Evolutionary conservation across 371 early-diverging fungal species (phyloP), one percentile per base, ranked within the genome.

Genomic region (Apophysomyces elegans): DNA sequence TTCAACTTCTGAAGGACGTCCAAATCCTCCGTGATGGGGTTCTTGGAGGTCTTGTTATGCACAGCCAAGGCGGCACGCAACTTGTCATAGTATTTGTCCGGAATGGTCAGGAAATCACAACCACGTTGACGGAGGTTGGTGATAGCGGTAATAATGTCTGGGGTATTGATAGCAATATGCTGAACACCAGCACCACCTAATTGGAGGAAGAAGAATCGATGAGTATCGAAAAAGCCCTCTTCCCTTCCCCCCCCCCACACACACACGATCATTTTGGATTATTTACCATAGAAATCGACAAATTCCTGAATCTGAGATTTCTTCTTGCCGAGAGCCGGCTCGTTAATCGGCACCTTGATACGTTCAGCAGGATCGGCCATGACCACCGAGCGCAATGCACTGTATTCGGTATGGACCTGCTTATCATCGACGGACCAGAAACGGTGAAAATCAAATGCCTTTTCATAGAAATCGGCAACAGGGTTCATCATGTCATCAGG

Each of bases 401-500:
- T 92, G 86, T 95, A 97, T 75, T 98, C 93, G 58, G 98, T 96
- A 83, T 93, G 92, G 60, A 98, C 95, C 79, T 96, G 94, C 67
- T 86, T 91, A 83, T 98, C 99, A 80, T 98, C 99, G 54, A 98
- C 96, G 37, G 95, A 95, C 97, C 97, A 97, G 92, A 97, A 98
- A 50, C 97, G 91, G 80, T 96, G 97, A 88, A 97, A 97, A 65
- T 93, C 96, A 36, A 98, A 88, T 65, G 88, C 84, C 66, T 88
- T 81, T 80, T 97, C 96, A 69, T 93, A 93, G 63, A 80, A 83
- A 64, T 95, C 92, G 77, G 94, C 92, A 57, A 93, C 91, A 61
- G 89, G 75, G 54, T 88, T 81, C 97, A 98, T 96, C 84, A 91
- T 86, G 77, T 86, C 80, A 75, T 96, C 96, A 63, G 96, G 94